Conservation (phyloP, 371 early-diverging fungal genomes). For the Mucor ambiguus region DNA sequence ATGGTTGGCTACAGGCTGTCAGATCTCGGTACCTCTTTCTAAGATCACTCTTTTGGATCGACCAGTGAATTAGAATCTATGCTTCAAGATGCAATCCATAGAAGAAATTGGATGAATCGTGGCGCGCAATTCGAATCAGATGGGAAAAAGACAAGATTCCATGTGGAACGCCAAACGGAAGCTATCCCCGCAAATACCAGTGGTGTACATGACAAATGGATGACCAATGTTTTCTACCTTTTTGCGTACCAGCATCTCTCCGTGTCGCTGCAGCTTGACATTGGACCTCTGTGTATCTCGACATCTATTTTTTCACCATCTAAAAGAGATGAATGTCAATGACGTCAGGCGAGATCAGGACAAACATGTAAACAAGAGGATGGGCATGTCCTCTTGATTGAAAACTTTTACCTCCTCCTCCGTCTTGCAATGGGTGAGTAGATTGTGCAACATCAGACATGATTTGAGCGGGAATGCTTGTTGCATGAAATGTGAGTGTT, state of each 20-base stretch:
- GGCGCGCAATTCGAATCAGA: neutral
- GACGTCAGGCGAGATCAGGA: neutral
- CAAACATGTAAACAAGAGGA: neutral
- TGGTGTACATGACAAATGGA: neutral
- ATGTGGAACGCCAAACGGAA: neutral
- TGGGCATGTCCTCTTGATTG: neutral
- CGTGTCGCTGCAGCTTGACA: neutral
- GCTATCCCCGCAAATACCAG: neutral
- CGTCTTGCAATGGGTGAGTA: neutral
- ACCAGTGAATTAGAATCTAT: too few relatives aligned
- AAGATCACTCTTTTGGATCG: neutral
- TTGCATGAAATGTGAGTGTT: neutral
- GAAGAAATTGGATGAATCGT: neutral
- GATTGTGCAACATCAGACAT: neutral
- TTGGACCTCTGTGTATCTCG: neutral
- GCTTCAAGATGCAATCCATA: neutral
- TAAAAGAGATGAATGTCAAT: neutral
- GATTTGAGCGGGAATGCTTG: neutral
- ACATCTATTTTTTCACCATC: too few relatives aligned
- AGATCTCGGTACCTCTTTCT: too few relatives aligned
- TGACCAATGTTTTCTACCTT: neutral
- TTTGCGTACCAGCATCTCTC: neutral
- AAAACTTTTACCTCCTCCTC: neutral
- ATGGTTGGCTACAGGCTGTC: too few relatives aligned
- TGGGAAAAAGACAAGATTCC: neutral